Evolutionary conservation across 2,329 filamentous ascomycete genomes (phyloP).

Genomic region (Pseudogymnoascus sp.): DNA sequence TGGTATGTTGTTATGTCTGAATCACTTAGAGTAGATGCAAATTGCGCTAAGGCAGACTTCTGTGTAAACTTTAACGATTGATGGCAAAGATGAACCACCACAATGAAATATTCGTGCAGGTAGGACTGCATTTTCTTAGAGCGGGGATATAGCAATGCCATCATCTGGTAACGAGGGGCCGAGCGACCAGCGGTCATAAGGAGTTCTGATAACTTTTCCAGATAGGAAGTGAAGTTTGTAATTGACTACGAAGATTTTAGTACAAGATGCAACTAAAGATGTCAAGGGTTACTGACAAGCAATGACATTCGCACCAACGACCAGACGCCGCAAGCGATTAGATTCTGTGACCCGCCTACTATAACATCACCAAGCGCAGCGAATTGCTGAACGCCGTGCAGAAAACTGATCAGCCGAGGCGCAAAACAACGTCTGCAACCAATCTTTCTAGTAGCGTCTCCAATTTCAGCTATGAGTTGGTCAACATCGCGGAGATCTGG

Average conservation of each 20-base stretch:
- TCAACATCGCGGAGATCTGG: slow-evolving; percentile 33
- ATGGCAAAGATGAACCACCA: slow-evolving; percentile 35
- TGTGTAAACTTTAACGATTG: slow-evolving; percentile 28
- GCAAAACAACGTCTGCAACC: slow-evolving; percentile 30
- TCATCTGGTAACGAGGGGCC: slow-evolving; percentile 34
- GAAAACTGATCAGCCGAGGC: slow-evolving; percentile 35
- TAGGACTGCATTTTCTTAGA: slow-evolving; percentile 32
- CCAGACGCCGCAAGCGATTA: slow-evolving; percentile 40
- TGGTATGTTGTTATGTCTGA: slow-evolving; percentile 29
- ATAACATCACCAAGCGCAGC: slow-evolving; percentile 36
- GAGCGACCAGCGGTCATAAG: slow-evolving; percentile 37
- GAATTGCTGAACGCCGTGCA: slow-evolving; percentile 37
- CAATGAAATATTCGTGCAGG: slow-evolving; percentile 37
- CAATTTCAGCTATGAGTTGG: no score
- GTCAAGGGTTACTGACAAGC: slow-evolving; percentile 28
- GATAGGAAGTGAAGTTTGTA: slow-evolving; percentile 27
- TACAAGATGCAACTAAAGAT: slow-evolving; percentile 13
- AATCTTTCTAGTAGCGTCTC: slow-evolving; percentile 14
- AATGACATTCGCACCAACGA: slow-evolving; percentile 36
- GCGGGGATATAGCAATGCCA: slow-evolving; percentile 34
- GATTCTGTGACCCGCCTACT: slow-evolving; percentile 38
- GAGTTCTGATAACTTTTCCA: slow-evolving; percentile 35
- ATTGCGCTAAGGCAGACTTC: slow-evolving; percentile 28
- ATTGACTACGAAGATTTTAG: slow-evolving; percentile 25
- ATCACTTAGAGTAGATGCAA: slow-evolving; percentile 29